A percentile compares a stretch with the other conserved stretches of the same genome.
Evolutionary conservation across 2,329 filamentous ascomycete genomes (phyloP).

Genomic region (Claviceps capensis): DNA sequence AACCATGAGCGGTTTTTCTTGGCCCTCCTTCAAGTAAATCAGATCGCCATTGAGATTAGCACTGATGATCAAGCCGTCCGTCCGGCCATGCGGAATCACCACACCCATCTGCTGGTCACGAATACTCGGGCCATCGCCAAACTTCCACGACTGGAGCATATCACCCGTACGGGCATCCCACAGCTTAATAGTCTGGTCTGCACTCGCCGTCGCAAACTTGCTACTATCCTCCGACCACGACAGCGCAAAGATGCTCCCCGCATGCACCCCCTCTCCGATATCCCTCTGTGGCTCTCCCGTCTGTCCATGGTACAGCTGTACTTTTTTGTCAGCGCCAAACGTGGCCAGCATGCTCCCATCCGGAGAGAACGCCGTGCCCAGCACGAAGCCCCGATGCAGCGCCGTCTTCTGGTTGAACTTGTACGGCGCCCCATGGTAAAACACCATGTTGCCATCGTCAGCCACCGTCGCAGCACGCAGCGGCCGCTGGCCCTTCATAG

Average conservation of each 20-base stretch:
- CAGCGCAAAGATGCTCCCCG: slow-evolving; percentile 82
- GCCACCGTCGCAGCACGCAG: slow-evolving; percentile 81
- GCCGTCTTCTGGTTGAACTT: slow-evolving; percentile 81
- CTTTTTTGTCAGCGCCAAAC: slow-evolving; percentile 81
- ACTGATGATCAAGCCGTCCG: slow-evolving; percentile 79
- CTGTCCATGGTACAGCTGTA: slow-evolving; percentile 94
- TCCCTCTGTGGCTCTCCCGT: slow-evolving; percentile 70
- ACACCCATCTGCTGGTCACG: slow-evolving; percentile 88
- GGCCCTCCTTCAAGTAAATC: slow-evolving; percentile 71
- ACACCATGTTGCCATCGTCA: slow-evolving; percentile 80
- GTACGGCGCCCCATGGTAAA: slow-evolving; percentile 88
- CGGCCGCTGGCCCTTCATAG: slow-evolving; percentile 81
- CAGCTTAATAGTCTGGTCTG: slow-evolving; percentile 85
- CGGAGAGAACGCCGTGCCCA: slow-evolving; percentile 77
- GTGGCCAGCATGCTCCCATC: slow-evolving; percentile 73
- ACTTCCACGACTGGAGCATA: slow-evolving; percentile 67
- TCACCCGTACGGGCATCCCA: slow-evolving; percentile 81
- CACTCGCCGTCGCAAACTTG: slow-evolving; percentile 78
- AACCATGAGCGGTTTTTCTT: slow-evolving; percentile 51
- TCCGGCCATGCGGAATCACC: slow-evolving; percentile 71
- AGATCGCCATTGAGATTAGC: slow-evolving; percentile 79
- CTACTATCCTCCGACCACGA: slow-evolving; percentile 83
- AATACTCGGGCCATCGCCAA: slow-evolving; percentile 67
- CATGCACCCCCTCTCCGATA: slow-evolving; percentile 75
- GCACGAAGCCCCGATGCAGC: slow-evolving; percentile 79